Base-by-base conservation (phyloP, 2,329 filamentous ascomycete species). In the Hypoxylon sp. region DNA sequence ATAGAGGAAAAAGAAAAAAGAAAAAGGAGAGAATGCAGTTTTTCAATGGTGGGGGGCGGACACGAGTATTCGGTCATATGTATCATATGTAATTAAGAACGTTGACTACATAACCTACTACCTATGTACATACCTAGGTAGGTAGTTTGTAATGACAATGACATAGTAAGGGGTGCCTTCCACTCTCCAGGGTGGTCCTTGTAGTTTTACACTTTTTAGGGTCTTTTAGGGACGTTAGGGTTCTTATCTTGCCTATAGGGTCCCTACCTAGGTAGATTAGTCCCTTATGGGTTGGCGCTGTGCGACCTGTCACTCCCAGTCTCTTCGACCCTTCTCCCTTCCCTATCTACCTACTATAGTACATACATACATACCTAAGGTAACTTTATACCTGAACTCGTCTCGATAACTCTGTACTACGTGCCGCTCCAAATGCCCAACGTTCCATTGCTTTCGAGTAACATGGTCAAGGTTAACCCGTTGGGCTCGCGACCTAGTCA, bases 31-130 rank as follows among this genome's bases (percentile, higher is more conserved):
- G 24, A 48, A 58, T 58, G 53, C 50, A 49, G 22, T 44, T 61
- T 59, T 63, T 49, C 47, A 59, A 59, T 57, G 32, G 39, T 20
- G 32, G 39, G 7, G 37, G 37, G 37, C 7, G 37, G n/a, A 41
- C n/a, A n/a, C n/a, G n/a, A n/a, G n/a, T n/a, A n/a, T n/a, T n/a
- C n/a, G n/a, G n/a, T n/a, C n/a, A n/a, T n/a, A n/a, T n/a, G n/a
- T n/a, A n/a, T 43, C 46, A 57, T 63, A 60, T 66, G 63, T 63
- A 66, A 59, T 56, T 63, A 65, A 37, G 17, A 53, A 5, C 24
- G n/a, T n/a, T 34, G 15, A 7, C 8, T 43, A 43, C 2, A 13
- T 41, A 43, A 43, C 17, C 43, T 22, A 47, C 19, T 6, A 6
- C 41, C 10, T 20, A 17, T n/a, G n/a, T n/a, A n/a, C n/a, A n/a